A percentile compares a stretch with the other conserved stretches of the same genome.
These are phyloP conservation scores for Sisymbrium altissimum DNA, from an alignment of 345 rosid genomes.

Conservation along the genomic window DNA sequence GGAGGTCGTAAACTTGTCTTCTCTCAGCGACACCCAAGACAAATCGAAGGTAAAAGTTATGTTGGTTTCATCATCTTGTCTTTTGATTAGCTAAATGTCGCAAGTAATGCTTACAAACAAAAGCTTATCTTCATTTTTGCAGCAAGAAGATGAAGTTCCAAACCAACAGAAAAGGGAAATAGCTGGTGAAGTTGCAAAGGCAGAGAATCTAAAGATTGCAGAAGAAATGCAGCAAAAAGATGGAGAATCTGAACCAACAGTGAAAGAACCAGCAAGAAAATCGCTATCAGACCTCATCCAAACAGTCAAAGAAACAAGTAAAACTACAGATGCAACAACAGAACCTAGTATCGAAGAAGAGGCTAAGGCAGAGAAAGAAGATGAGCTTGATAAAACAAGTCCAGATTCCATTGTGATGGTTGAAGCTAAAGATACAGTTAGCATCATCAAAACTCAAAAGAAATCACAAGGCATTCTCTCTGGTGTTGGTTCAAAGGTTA, in stretches of 20 bases:
- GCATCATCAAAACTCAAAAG: conserved; percentile 53
- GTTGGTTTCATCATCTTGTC: neutral
- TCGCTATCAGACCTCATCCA: conserved; percentile 50
- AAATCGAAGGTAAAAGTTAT: conserved; percentile 44
- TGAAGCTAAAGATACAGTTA: conserved; percentile 55
- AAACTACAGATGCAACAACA: conserved; percentile 15
- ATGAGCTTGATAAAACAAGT: conserved; percentile 48
- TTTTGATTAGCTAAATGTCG: neutral
- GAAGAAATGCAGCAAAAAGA: conserved; percentile 30
- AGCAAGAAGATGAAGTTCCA: neutral
- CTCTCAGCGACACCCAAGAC: conserved; percentile 27
- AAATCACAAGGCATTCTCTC: conserved; percentile 77
- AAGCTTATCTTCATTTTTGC: neutral
- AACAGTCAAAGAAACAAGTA: conserved; percentile 28
- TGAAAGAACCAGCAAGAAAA: conserved; percentile 33
- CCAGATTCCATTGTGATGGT: conserved; percentile 60
- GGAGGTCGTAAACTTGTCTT: conserved; percentile 16
- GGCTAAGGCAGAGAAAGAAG: conserved; percentile 42
- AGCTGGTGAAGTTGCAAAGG: conserved; percentile 26
- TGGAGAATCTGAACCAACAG: conserved; percentile 23
- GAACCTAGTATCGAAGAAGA: conserved; percentile 30
- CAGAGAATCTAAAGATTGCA: conserved; percentile 4
- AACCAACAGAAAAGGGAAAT: conserved; percentile 31
- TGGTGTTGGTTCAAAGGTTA: conserved; percentile 83
- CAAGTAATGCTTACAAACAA: conserved; percentile 3